Evolutionary conservation across 2,329 filamentous ascomycete genomes (phyloP), one percentile per base, ranked within the genome.

Genomic region (Claviceps sp.): DNA sequence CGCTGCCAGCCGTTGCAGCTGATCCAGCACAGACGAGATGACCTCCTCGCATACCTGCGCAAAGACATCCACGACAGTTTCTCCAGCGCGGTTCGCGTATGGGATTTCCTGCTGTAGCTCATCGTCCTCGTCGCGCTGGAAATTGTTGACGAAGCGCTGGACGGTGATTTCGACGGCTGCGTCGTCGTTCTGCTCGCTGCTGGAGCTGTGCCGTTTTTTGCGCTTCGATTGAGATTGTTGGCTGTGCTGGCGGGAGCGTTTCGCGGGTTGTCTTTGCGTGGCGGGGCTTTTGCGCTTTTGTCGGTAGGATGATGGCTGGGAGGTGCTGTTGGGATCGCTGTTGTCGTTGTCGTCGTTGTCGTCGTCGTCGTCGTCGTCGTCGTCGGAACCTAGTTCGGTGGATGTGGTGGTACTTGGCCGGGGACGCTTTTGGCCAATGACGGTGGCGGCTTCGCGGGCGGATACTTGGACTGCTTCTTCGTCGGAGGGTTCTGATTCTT

Each of bases 11-110:
- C 75, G 70, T 44, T 73, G 66, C 2, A 81, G 62, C 47, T 72
- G 72, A 1, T 67, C 66, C 37, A 82, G 61, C 14, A 70, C 74
- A 2, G 70, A 65, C n/a, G 70, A 71, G 20, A 82, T 69, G 37
- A 82, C 71, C 59, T 84, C 80, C 37, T 80, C 74, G 60, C 78
- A 84, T 14, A 83, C 71, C 56, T 82, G 75, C 5, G 75, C 70
- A 40, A 85, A 69, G 1, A 84, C 80, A 57, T 85, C 81, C 2
- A 84, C 69, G 0, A 77, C 72, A 47, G 79, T 85, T 57, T 83
- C 79, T 46, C 78, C 77, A 22, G 68, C 65, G 16, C 73, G 71
- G 57, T 74, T 76, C 0, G 72, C 67, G 55, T 76, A 78, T 0
- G 78, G 76, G 2, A 82, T 77, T 4, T 77, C 73, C 2, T 67